Base-by-base conservation (phyloP, 345 rosid genomes). In the Stellera chamaejasme region DNA sequence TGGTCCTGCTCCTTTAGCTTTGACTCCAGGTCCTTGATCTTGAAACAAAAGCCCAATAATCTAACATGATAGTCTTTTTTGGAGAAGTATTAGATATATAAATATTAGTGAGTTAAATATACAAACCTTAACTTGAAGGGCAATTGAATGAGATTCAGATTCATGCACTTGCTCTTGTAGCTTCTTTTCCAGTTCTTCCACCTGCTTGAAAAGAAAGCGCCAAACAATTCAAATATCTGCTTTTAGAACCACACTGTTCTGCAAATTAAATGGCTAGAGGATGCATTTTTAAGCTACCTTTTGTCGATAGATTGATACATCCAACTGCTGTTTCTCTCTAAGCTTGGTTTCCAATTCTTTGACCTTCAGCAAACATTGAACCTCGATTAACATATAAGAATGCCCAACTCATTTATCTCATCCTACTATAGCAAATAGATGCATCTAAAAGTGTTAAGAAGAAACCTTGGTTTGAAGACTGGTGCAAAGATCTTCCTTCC, bases 261-360 rank as follows among this genome's bases (percentile, higher is more conserved):
- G 26, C 50, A 45, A 61, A 63, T 43, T 46, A 8, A 50, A 43
- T 11, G 13, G 54, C 16, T 15, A 13, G 43, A 54, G 13, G 28
- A 11, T 25, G 43, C 36, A 53, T 62, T 36, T 19, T 36, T 19
- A 2, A 12, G 43, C n/a, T 46, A 85, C 98, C 95, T 91, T 82
- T 45, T 69, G 75, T 61, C 82, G 76, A 64, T 62, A 69, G 44
- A 66, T 54, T 25, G 71, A 65, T 64, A 81, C 75, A 27, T 84
- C 90, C 50, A 72, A 80, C 56, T 75, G 85, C 6, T 81, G 79
- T 58, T 59, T 63, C 63, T 85, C 98, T 60, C 76, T 75, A 43
- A 90, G 77, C 70, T 73, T 87, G 64, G 54, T 62, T 60, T 90
- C 89, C 27, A 90, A 71, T 73, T 91, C 96, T 63, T 82, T 88